phyloP scores from a whole-genome alignment of 768 basidiomycete genomes.

The Dacryopinax spathularia region DNA sequence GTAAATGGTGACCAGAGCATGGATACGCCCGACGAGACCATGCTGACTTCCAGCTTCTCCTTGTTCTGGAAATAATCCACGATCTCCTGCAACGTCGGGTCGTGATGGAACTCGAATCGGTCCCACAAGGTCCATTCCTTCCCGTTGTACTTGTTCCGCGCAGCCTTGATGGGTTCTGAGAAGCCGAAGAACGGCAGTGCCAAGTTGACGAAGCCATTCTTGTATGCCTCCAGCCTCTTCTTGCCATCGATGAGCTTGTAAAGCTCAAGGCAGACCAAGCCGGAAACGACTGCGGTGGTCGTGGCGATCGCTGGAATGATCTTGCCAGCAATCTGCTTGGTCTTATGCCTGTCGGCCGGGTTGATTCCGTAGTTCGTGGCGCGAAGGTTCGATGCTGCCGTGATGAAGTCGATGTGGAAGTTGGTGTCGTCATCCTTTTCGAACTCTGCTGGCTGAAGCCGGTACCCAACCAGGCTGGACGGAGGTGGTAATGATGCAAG shows the following conservation, averaged over 20 bases:
- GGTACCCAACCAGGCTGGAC: constrained; percentile 88
- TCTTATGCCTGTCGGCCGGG: constrained; percentile 74
- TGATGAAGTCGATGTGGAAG: constrained; percentile 97
- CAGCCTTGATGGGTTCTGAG: constrained; percentile 86
- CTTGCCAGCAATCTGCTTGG: constrained; percentile 97
- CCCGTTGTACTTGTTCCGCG: constrained; percentile 74
- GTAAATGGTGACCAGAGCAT: constrained; percentile 96
- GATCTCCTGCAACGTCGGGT: constrained; percentile 79
- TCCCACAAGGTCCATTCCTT: constrained; percentile 98
- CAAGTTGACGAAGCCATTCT: constrained; percentile 96
- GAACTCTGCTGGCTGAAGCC: constrained; percentile 87
- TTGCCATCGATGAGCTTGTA: constrained; percentile 99
- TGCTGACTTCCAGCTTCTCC: constrained; percentile 76
- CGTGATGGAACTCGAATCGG: constrained; percentile 79
- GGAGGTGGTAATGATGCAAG: constrained; percentile 67
- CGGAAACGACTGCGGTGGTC: constrained; percentile 90
- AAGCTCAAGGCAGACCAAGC: constrained; percentile 86
- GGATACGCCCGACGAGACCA: constrained; percentile 95
- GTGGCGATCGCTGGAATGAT: constrained; percentile 99
- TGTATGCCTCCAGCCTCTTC: constrained; percentile 83
- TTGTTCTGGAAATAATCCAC: constrained; percentile 68
- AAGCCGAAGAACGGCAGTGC: constrained; percentile 98
- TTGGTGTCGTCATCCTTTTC: constrained; percentile 99
- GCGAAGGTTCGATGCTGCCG: constrained; percentile 89
- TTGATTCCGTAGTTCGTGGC: constrained; percentile 89